Evolutionary conservation across 1,139 yeast genomes (phyloP), one percentile per base, ranked within the genome.

Genomic region (Lodderomyces parapsilosis): DNA sequence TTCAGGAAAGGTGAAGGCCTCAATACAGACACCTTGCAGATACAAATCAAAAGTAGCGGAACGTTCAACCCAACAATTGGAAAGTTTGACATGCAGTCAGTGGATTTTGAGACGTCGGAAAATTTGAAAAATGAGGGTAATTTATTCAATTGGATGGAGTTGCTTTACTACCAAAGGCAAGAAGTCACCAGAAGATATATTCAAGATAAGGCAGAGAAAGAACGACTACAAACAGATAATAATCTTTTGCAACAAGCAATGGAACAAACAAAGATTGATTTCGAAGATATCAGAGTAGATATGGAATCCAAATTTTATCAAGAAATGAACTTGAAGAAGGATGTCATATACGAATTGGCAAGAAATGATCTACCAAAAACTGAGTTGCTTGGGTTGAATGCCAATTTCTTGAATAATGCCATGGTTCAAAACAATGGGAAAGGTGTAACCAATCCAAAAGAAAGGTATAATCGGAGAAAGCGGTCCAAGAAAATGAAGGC

Each of bases 291-390:
- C 3, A 48, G 66, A 2, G 46, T 53, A 2, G 76, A 73, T 50
- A 43, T 71, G 27, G 68, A 69, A 45, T 58, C 55, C 44, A 67
- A 69, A 49, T 70, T 70, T 42, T 65, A 64, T 46, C 66, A 60
- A 41, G 62, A 68, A 5, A 54, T 73, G 38, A 62, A 64, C 43
- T 48, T 66, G 20, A 73, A 73, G 49, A 69, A 71, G 49, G 62
- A 59, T 41, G 58, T 52, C 47, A 72, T 72, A 8, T 60, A 69
- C 55, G 59, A 68, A 43, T 54, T 72, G 22, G 18, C 44, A 6
- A 40, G 41, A 15, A 33, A 13, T 6, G 30, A 33, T 11, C 27
- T 32, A 8, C 35, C 46, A 8, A 41, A 41, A 18, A 24, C 35
- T 2, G 36, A 43, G 24, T 40, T 50, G 25, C 41, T 34, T 9